Base-by-base conservation (phyloP, 176 grass and related monocot genomes). In the Ensete glaucum region DNA sequence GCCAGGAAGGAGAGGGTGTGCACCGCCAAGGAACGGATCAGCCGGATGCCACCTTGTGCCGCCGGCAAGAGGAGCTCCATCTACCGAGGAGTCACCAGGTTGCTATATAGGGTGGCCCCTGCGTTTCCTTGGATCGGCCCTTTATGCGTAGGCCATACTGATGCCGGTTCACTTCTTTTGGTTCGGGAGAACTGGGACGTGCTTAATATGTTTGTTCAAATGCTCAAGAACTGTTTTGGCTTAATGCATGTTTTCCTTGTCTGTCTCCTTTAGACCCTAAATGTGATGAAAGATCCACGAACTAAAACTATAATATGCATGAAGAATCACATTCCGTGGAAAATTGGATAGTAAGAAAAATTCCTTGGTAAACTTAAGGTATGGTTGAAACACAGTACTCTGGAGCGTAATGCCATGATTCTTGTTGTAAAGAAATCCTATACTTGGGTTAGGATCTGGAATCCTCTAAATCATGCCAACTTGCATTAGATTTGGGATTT, bases 21-120 rank as follows among this genome's bases (percentile, higher is more conserved):
- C 75, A 99, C 91, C 54, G 96, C 96, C 73, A 99, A 99, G 91
- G 96, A 99, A 70, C 84, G 96, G 78, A 99, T 99, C 88, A 99
- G 96, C 83, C 96, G 96, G 72, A 99, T 99, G 91, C 85, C 91
- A 22, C 96, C 96, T 34, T 95, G 96, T 67, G 91, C 87, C 73
- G 96, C 96, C 10, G 96, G 96, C 64, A 99, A 99, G 81, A 86
- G 96, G 69, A 99, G 91, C 86, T 99, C 96, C 78, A 99, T 99
- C 91, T 99, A 99, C 78, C 82, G 96, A 60, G 96, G 91, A 20
- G 96, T 99, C 76, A 99, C 96, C 57, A 85, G 96, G 96, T 99
- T 82, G 75, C 3, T 16, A 2, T 17, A 34, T 67, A 34, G 11
- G 25, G 64, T 67, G 12, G 2, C 5, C 25, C 11, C 23, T 67